Percentiles rank a stretch among this genome's conserved stretches.
These are phyloP conservation scores for Ambrosia artemisiifolia DNA, from an alignment of 129 eudicot genomes.

Conservation along the genomic window DNA sequence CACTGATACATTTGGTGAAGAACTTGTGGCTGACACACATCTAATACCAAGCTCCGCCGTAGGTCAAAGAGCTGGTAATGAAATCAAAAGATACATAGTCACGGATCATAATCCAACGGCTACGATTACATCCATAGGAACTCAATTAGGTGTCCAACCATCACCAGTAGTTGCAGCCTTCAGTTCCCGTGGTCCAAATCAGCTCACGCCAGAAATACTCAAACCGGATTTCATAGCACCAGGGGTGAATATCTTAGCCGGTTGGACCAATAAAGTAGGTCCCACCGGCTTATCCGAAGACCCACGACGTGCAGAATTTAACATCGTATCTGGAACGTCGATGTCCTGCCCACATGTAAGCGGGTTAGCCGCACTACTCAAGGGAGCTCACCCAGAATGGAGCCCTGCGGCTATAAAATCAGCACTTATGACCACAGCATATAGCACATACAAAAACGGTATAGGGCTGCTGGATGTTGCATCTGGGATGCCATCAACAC, in stretches of 20 bases:
- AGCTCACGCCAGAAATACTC: constrained; percentile 69
- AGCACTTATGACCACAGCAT: constrained; percentile 87
- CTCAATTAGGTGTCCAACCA: constrained; percentile 63
- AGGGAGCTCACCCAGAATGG: constrained; percentile 74
- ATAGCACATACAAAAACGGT: constrained; percentile 57
- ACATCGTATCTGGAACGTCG: constrained; percentile 80
- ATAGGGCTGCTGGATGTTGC: constrained; percentile 53
- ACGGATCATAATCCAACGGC: constrained; percentile 49
- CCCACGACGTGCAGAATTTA: constrained; percentile 50
- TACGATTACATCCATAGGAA: constrained; percentile 45
- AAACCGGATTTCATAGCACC: constrained; percentile 89
- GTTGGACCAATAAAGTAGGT: constrained; percentile 67
- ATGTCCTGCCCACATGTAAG: constrained; percentile 93
- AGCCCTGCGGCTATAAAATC: constrained; percentile 81
- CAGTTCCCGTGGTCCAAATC: constrained; percentile 87
- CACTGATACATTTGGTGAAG: constrained; percentile 61
- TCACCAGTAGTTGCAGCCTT: constrained; percentile 87
- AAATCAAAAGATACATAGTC: constrained; percentile 49
- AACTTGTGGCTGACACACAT: constrained; percentile 74
- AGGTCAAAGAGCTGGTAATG: constrained; percentile 54
- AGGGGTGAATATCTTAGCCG: constrained; percentile 79
- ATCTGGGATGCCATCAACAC: constrained; percentile 54
- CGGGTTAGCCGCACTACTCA: constrained; percentile 70
- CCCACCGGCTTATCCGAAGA: constrained; percentile 66
- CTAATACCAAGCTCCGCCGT: constrained; percentile 57